A percentile compares a stretch with the other conserved stretches of the same genome.
Conservation (phyloP, 2,329 filamentous ascomycete genomes). For the Aspergillus fijiensis region DNA sequence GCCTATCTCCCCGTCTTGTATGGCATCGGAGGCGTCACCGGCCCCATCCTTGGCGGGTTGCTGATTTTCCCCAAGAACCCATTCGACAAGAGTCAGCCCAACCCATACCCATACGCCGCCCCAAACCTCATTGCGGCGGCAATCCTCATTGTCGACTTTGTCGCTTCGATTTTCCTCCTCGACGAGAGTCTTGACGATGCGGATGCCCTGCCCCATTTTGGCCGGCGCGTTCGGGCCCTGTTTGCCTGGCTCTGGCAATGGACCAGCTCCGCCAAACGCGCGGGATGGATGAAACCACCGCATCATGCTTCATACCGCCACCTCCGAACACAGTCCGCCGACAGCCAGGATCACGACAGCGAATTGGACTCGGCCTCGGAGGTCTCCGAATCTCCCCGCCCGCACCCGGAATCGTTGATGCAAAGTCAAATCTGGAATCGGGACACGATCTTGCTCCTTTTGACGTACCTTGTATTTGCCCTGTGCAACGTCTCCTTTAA, state of each 20-base stretch:
- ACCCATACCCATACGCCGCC: conserved; percentile 75
- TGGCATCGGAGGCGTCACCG: conserved; percentile 87
- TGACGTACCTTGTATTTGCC: conserved; percentile 90
- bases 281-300: conserved; percentile 56
- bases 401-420: conserved; percentile 51
- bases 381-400: conserved; percentile 36
- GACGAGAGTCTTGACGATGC: conserved; percentile 79
- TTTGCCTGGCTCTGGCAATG: conserved; percentile 72
- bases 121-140: conserved; percentile 78
- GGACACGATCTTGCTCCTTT: conserved; percentile 76
- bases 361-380: conserved; percentile 48
- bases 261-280: conserved; percentile 54
- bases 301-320: conserved; percentile 30
- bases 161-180: conserved; percentile 75
- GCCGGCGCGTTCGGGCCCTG: conserved; percentile 57
- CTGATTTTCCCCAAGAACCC: conserved; percentile 66
- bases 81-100: conserved; percentile 51
- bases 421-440: conserved; percentile 68
- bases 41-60: conserved; percentile 84
- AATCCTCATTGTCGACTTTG: conserved; percentile 69
- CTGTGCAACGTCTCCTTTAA: conserved; percentile 94
- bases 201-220: conserved; percentile 59
- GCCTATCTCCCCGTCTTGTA: conserved; percentile 96
- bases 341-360: conserved; percentile 40
- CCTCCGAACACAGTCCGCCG: conserved; percentile 24